Percentiles rank a stretch among this genome's conserved stretches.
These are phyloP conservation scores for Pichia paraexigua DNA, from an alignment of 805 yeast genomes.

Conservation along the genomic window DNA sequence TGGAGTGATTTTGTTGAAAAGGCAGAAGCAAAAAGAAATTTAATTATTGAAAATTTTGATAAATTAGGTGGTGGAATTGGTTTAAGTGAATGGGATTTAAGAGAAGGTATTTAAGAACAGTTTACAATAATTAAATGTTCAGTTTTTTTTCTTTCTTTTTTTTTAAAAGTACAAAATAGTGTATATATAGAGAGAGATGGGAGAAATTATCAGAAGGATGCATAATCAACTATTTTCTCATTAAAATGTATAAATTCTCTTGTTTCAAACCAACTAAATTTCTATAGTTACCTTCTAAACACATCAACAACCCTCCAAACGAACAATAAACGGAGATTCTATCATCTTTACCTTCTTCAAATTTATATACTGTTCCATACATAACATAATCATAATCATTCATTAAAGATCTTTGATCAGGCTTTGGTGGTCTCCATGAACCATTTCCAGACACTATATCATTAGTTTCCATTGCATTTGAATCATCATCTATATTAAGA, in stretches of 20 bases:
- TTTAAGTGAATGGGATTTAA: conserved; percentile 70
- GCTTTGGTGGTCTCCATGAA: conserved; percentile 78
- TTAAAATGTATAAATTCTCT: conserved; percentile 84
- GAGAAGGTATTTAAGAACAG: conserved; percentile 31
- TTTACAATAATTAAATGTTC: not conserved
- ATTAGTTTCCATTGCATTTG: conserved; percentile 18
- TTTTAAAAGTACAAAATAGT: not conserved
- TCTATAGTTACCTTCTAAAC: conserved; percentile 92
- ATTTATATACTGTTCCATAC: conserved; percentile 96
- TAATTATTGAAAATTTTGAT: conserved; percentile 59
- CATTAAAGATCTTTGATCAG: conserved; percentile 78
- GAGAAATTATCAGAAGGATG: not conserved
- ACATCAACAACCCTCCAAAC: conserved; percentile 89
- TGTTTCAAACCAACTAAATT: conserved; percentile 83
- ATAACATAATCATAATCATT: conserved; percentile 97
- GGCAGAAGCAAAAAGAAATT: conserved; percentile 47
- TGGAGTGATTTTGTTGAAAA: conserved; percentile 69
- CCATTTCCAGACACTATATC: conserved; percentile 44
- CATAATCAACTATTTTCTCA: conserved; percentile 45
- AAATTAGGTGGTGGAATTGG: conserved; percentile 71
- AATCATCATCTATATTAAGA: conserved; percentile 45
- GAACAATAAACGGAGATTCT: conserved; percentile 84
- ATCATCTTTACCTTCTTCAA: conserved; percentile 71
- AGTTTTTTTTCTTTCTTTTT: conserved; percentile 4
- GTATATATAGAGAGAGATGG: not conserved